A percentile compares a stretch with the other conserved stretches of the same genome.
Conservation (phyloP, 2,329 filamentous ascomycete genomes). For the Ceratocystis alfenasii region DNA sequence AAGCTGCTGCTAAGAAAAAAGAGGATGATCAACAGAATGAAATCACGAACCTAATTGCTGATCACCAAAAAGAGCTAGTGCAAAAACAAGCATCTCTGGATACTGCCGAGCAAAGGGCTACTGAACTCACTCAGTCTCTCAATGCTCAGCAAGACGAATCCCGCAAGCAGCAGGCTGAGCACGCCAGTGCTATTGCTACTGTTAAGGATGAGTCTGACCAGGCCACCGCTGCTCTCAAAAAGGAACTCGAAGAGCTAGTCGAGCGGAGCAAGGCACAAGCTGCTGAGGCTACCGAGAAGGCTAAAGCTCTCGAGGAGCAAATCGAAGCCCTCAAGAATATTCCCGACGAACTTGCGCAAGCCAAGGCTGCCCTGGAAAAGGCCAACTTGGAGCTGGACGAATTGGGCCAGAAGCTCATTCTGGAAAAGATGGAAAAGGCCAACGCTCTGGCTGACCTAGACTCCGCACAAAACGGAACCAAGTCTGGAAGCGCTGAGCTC, state of each 20-base stretch:
- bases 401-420: constrained; percentile 42
- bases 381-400: constrained; percentile 34
- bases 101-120: constrained; percentile 28
- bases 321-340: constrained; percentile 43
- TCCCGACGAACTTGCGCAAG: constrained; percentile 14
- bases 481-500: constrained; percentile 42
- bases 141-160: constrained; percentile 8
- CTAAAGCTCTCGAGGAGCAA: constrained; percentile 39
- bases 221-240: constrained; percentile 28
- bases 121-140: constrained; percentile 26
- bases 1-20: constrained; percentile 25
- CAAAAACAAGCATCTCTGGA: constrained; percentile 29
- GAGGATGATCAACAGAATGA: constrained; percentile 19
- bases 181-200: constrained; percentile 24
- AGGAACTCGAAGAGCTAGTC: constrained; percentile 17
- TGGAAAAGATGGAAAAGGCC: constrained; percentile 49
- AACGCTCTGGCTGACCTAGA: constrained; percentile 50
- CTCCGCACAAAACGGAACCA: constrained; percentile 40
- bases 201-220: constrained; percentile 18
- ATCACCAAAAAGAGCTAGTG: constrained; percentile 20
- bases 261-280: constrained; percentile 14
- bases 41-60: constrained; percentile 18
- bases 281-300: constrained; percentile 28
- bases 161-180: neutral
- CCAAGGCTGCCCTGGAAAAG: constrained; percentile 18